Conservation (phyloP, 1,139 yeast genomes). For the Kurtzmaniella natalensis region DNA sequence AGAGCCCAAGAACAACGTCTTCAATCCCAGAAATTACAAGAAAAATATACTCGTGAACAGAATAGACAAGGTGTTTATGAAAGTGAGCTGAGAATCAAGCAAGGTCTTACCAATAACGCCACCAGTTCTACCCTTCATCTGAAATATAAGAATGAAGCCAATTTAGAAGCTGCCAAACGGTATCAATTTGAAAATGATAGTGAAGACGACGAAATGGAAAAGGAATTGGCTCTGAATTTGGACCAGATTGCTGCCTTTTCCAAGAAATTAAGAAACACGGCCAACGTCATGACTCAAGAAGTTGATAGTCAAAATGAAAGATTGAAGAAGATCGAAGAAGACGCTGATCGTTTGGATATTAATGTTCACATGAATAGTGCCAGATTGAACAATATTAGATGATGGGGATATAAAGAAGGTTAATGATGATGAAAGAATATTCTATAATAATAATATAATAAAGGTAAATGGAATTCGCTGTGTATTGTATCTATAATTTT, state of each 20-base stretch:
- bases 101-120: slow-evolving; percentile 37
- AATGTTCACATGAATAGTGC: slow-evolving; percentile 49
- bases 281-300: slow-evolving; percentile 45
- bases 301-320: slow-evolving; percentile 48
- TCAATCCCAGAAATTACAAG: slow-evolving; percentile 61
- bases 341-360: slow-evolving; percentile 53
- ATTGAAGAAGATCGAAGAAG: slow-evolving; percentile 49
- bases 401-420: too few species aligned
- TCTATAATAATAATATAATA: too few species aligned
- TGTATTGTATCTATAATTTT: too few species aligned
- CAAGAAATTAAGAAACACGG: slow-evolving; percentile 39
- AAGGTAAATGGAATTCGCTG: too few species aligned
- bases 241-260: slow-evolving; percentile 49
- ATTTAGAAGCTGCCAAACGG: slow-evolving; percentile 44
- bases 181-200: slow-evolving; percentile 52
- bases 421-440: too few species aligned
- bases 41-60: slow-evolving; percentile 45
- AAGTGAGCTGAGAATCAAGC: slow-evolving; percentile 43
- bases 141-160: slow-evolving; percentile 47
- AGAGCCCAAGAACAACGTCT: slow-evolving; percentile 73
- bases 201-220: slow-evolving; percentile 59
- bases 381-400: slow-evolving; percentile 40
- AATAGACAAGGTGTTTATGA: slow-evolving; percentile 42
- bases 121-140: slow-evolving; percentile 37
- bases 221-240: slow-evolving; percentile 49